Percentiles rank a stretch among this genome's conserved stretches.
These are phyloP conservation scores for Geopyxis carbonaria DNA, from an alignment of 495 filamentous ascomycete genomes.

Conservation along the genomic window DNA sequence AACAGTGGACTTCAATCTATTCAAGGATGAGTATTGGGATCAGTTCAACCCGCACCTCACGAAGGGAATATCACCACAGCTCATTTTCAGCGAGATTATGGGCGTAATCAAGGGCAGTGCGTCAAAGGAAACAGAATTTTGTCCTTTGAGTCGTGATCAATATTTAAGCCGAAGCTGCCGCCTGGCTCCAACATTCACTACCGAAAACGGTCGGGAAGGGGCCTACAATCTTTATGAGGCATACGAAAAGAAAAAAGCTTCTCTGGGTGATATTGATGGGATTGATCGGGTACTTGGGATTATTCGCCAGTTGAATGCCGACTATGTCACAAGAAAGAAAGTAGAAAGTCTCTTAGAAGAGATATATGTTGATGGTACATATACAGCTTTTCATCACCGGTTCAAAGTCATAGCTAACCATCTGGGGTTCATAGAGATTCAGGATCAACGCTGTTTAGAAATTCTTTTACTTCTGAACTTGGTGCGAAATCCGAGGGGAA, in stretches of 20 bases:
- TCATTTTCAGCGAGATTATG: conserved; percentile 33
- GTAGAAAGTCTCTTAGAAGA: conserved; percentile 28
- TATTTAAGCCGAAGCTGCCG: conserved; percentile 22
- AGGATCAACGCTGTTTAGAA: conserved; percentile 29
- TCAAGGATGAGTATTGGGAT: conserved; percentile 30
- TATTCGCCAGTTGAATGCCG: conserved; percentile 4
- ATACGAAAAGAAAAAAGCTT: conserved; percentile 27
- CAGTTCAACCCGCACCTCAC: conserved; percentile 12
- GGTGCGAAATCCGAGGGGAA: conserved; percentile 24
- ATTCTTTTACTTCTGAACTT: conserved; percentile 27
- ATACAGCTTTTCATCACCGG: neutral
- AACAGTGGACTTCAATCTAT: conserved; percentile 26
- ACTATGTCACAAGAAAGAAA: conserved; percentile 7
- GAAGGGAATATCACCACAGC: conserved; percentile 15
- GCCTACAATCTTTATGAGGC: conserved; percentile 27
- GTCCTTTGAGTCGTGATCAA: conserved; percentile 21
- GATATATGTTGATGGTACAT: conserved; percentile 30
- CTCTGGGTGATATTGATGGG: conserved; percentile 25
- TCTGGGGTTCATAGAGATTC: conserved; percentile 24
- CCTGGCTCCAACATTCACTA: conserved; percentile 25
- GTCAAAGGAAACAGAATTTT: conserved; percentile 11
- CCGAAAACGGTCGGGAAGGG: conserved; percentile 16
- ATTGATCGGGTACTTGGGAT: conserved; percentile 25
- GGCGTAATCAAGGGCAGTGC: conserved; percentile 31
- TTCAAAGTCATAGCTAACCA: neutral